phyloP scores from a whole-genome alignment of 129 eudicot genomes.

The Lonicera japonica region DNA sequence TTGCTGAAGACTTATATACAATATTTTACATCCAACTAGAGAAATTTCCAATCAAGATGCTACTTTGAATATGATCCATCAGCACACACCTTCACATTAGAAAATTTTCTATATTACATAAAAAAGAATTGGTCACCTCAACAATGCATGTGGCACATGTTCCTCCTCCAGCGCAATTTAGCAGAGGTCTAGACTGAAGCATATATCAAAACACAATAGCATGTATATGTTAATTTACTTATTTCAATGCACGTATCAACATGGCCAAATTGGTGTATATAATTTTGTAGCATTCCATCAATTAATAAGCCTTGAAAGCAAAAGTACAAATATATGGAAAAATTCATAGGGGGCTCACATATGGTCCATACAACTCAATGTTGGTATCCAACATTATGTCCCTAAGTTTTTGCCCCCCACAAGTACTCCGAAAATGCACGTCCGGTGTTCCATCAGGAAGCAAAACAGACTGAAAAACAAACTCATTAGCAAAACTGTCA shows the following conservation, averaged over 20 bases:
- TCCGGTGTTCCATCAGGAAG: constrained; percentile 96
- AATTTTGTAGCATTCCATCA: background rate
- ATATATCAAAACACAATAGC: background rate
- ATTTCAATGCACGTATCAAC: too few relatives aligned
- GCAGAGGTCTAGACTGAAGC: constrained; percentile 60
- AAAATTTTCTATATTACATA: background rate
- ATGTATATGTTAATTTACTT: too few relatives aligned
- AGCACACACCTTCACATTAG: too few relatives aligned
- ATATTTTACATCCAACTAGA: background rate
- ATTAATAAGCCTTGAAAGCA: background rate
- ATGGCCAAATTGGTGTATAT: background rate
- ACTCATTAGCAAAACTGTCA: constrained; percentile 1
- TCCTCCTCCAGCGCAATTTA: constrained; percentile 91
- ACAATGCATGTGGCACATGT: constrained; percentile 90
- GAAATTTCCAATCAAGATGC: background rate
- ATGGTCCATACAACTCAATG: constrained; percentile 91
- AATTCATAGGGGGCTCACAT: constrained; percentile 41
- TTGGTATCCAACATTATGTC: constrained; percentile 77
- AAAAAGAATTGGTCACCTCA: constrained; percentile 41
- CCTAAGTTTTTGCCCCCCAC: constrained; percentile 86
- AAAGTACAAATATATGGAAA: background rate
- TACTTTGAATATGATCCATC: background rate
- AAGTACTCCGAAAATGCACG: constrained; percentile 62
- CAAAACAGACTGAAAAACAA: constrained; percentile 55
- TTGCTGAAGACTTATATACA: too few relatives aligned